Evolutionary conservation across 2,329 filamentous ascomycete genomes (phyloP).

Genomic region (Simplicillium aogashimaense): DNA sequence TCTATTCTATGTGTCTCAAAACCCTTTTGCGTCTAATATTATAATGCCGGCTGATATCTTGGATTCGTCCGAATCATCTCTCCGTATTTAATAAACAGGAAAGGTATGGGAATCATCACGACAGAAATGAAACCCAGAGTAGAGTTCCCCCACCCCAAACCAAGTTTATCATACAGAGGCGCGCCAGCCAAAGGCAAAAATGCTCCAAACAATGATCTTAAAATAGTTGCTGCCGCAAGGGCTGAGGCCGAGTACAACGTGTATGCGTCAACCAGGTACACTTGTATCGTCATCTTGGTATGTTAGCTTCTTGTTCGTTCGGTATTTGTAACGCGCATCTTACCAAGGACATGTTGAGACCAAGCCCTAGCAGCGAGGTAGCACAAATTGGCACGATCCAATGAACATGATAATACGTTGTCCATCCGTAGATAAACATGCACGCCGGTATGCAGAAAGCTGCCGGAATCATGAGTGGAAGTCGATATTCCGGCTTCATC

Average conservation of each 20-base stretch:
- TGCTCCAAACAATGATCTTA: conserved; percentile 11
- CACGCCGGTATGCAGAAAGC: conserved; percentile 28
- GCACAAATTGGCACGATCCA: conserved; percentile 52
- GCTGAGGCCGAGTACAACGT: conserved; percentile 11
- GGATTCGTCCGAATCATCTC: conserved; percentile 17
- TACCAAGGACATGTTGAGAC: conserved; percentile 42
- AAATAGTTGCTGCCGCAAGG: conserved; percentile 9
- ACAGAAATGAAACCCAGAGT: conserved; percentile 22
- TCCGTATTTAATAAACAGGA: conserved; percentile 28
- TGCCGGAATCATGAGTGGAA: conserved; percentile 43
- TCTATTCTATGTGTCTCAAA: not conserved
- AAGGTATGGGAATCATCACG: conserved; percentile 32
- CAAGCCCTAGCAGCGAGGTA: conserved; percentile 38
- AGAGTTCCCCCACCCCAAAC: conserved; percentile 10
- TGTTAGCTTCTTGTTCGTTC: conserved; percentile 9
- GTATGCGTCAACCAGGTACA: conserved; percentile 27
- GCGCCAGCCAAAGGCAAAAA: conserved; percentile 13
- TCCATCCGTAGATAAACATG: conserved; percentile 30
- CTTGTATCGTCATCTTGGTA: conserved; percentile 40
- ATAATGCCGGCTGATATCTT: not conserved
- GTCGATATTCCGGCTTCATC: conserved; percentile 29
- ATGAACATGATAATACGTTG: conserved; percentile 35
- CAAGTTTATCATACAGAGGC: conserved; percentile 8
- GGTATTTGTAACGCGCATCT: conserved; percentile 19
- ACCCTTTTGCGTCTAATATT: not conserved